A percentile compares a stretch with the other conserved stretches of the same genome.
Conservation (phyloP, 148 eudicot species). For the Vaccinium corymbosum region DNA sequence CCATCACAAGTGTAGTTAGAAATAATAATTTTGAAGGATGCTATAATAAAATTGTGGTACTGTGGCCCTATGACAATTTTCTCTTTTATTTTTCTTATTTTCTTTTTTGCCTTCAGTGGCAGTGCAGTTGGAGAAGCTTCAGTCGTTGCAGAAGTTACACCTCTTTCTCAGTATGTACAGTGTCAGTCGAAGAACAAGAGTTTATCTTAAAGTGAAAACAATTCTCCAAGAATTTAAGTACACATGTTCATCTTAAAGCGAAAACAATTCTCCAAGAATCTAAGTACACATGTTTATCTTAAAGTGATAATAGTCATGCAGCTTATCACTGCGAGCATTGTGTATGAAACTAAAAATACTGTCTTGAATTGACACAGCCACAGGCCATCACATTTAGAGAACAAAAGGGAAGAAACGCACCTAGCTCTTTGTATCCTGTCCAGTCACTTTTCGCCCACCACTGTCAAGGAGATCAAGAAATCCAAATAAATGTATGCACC, state of each 20-base stretch:
- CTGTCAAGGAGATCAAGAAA: constrained; percentile 90
- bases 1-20: neutral
- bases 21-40: constrained; percentile 4
- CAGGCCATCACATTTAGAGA: neutral
- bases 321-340: neutral
- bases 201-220: neutral
- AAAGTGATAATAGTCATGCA: neutral
- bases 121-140: neutral
- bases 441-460: constrained; percentile 99
- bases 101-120: neutral
- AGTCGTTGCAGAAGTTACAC: neutral
- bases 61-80: neutral
- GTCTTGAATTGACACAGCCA: neutral
- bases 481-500: constrained; percentile 67
- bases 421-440: constrained; percentile 91
- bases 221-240: constrained; percentile 5
- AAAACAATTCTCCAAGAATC: constrained; percentile 8
- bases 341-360: neutral
- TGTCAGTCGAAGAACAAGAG: neutral
- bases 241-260: neutral
- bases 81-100: too few relatives aligned
- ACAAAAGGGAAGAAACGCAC: constrained; percentile 8
- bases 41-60: neutral
- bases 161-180: too few relatives aligned
- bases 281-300: neutral